Evolutionary conservation across 306 rosid genomes (phyloP), one percentile per base, ranked within the genome.

Genomic region (Albizia julibrissin): DNA sequence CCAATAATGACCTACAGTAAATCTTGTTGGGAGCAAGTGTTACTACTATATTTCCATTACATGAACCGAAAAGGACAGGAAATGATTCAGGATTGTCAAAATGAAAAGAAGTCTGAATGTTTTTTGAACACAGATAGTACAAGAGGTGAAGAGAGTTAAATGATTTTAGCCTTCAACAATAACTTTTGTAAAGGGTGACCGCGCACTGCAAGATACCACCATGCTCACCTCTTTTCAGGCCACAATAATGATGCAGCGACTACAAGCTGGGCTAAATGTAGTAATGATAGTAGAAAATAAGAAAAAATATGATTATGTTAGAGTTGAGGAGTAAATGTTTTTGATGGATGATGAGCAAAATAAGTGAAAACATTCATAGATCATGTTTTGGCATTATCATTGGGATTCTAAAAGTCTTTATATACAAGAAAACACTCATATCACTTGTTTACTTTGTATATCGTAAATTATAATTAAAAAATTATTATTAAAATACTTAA

Each of bases 211-310:
- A 33, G 72, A 69, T 21, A 27, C 58, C 3, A 49, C 56, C 61
- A 66, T 56, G 16, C 77, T 56, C 39, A 16, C 26, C 61, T 78
- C 37, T 72, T 78, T 50, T 68, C n/a, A 50, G 68, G 22, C 59
- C 69, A 44, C 40, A 22, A 22, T 71, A 42, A 71, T 69, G 49
- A 52, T 69, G 56, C 21, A 52, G 43, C 8, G 69, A 22, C 69
- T 69, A 8, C 31, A 26, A 79, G 82, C 21, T 79, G 18, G 16
- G 61, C 83, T 29, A 79, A 40, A 70, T 70, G 31, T 40, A 67
- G 70, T 5, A 54, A 52, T 43, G 13, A 29, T 9, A 29, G 18
- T 22, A 46, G 14, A 72, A 46, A 69, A 40, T 31, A 69, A 69
- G 3, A 40, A 69, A 16, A 39, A 42, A 69, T 21, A 69, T 69